Evolutionary conservation across 129 eudicot genomes (phyloP).

Genomic region (Flaveria brownii): DNA sequence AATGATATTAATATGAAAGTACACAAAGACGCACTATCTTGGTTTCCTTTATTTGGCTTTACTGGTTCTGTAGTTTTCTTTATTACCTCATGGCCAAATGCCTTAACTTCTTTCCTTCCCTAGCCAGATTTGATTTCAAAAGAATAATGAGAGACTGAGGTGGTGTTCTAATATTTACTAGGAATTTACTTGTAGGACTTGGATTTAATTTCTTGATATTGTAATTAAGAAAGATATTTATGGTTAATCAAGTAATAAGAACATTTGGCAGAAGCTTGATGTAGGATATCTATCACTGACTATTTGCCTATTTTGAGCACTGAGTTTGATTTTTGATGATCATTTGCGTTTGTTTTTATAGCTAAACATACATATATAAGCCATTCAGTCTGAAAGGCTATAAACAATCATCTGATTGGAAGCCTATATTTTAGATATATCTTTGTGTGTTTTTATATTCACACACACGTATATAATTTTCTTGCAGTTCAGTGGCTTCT

Average conservation of each 20-base stretch:
- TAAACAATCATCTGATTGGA: no score
- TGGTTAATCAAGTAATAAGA: background rate
- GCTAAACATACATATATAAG: background rate
- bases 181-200: background rate
- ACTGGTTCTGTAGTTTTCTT: background rate
- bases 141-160: background rate
- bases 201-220: background rate
- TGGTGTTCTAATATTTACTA: background rate
- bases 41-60: background rate
- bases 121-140: background rate
- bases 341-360: background rate
- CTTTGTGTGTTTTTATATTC: no score
- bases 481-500: no score
- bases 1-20: constrained; percentile 15
- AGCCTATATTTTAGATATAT: no score
- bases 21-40: background rate
- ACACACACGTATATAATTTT: no score
- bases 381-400: no score
- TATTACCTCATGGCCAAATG: constrained; percentile 1
- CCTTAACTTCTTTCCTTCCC: background rate
- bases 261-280: background rate
- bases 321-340: background rate
- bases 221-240: background rate
- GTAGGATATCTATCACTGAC: background rate
- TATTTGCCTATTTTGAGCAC: background rate